phyloP scores from a whole-genome alignment of 371 early-diverging fungal species.

The Syncephalastrum sp. region DNA sequence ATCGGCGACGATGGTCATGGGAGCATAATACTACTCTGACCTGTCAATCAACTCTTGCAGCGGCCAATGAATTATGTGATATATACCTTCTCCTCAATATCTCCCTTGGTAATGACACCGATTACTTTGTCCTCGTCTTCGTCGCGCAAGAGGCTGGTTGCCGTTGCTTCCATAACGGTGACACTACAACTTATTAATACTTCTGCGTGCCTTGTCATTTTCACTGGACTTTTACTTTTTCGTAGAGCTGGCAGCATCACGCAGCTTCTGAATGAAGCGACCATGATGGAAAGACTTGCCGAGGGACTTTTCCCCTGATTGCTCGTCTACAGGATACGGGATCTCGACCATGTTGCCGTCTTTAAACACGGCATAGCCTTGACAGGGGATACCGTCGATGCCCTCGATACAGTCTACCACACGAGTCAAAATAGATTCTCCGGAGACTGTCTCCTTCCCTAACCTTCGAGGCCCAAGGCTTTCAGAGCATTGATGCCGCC shows the following conservation, averaged over 20 bases:
- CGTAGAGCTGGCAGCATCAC: slow-evolving; percentile 63
- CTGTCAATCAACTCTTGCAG: not conserved
- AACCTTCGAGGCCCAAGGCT: slow-evolving; percentile 70
- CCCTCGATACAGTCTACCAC: slow-evolving; percentile 72
- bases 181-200: slow-evolving; percentile 49
- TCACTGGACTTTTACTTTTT: slow-evolving; percentile 46
- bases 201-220: not conserved
- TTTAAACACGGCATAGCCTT: slow-evolving; percentile 84
- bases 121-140: slow-evolving; percentile 40
- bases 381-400: slow-evolving; percentile 84
- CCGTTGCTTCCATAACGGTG: slow-evolving; percentile 74
- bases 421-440: too few relatives aligned
- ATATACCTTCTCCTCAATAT: slow-evolving; percentile 25
- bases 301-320: slow-evolving; percentile 40
- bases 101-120: slow-evolving; percentile 46
- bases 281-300: slow-evolving; percentile 96
- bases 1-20: slow-evolving; percentile 54
- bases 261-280: slow-evolving; percentile 81
- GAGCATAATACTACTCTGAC: slow-evolving; percentile 46
- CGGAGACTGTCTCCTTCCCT: too few relatives aligned
- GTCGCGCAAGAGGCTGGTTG: slow-evolving; percentile 53
- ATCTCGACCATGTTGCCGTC: slow-evolving; percentile 56
- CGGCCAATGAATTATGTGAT: not conserved
- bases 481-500: slow-evolving; percentile 85
- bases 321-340: slow-evolving; percentile 57